phyloP scores from a whole-genome alignment of 768 basidiomycete species.

The Udeniomyces megalosporus region DNA sequence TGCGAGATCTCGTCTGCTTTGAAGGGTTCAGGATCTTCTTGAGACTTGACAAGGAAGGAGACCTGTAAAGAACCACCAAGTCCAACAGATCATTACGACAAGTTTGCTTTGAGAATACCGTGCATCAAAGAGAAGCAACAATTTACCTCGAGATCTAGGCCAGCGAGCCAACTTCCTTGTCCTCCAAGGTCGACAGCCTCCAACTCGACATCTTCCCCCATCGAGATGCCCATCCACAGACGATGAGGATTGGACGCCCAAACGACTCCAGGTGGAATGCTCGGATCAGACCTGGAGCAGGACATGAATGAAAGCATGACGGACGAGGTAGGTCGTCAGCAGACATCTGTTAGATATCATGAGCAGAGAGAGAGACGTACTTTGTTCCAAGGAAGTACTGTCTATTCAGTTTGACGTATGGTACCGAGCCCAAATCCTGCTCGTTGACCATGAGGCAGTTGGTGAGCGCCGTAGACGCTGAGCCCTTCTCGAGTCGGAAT shows the following conservation, averaged over 20 bases:
- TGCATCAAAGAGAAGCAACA: neutral
- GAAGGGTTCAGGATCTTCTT: conserved; percentile 43
- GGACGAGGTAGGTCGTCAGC: neutral
- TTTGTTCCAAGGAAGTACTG: conserved; percentile 6
- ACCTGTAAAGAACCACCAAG: conserved; percentile 35
- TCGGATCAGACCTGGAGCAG: conserved; percentile 25
- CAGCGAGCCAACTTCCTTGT: conserved; percentile 46
- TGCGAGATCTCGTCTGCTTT: conserved; percentile 71
- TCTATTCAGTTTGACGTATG: conserved; percentile 12
- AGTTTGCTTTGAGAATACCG: conserved; percentile 21
- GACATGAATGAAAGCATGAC: neutral
- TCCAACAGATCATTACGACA: too few species aligned
- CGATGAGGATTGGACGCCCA: conserved; percentile 66
- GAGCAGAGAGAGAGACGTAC: neutral
- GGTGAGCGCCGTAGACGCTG: conserved; percentile 5
- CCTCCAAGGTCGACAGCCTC: conserved; percentile 41
- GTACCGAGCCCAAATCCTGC: neutral
- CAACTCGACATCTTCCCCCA: conserved; percentile 61
- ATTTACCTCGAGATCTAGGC: conserved; percentile 55
- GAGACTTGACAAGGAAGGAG: conserved; percentile 31
- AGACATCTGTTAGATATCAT: neutral
- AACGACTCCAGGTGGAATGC: conserved; percentile 49
- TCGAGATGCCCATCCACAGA: conserved; percentile 76
- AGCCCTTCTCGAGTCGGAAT: conserved; percentile 13
- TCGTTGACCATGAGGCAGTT: conserved; percentile 13